Conservation (phyloP, 495 filamentous ascomycete genomes). For the Podospora tetraspora region DNA sequence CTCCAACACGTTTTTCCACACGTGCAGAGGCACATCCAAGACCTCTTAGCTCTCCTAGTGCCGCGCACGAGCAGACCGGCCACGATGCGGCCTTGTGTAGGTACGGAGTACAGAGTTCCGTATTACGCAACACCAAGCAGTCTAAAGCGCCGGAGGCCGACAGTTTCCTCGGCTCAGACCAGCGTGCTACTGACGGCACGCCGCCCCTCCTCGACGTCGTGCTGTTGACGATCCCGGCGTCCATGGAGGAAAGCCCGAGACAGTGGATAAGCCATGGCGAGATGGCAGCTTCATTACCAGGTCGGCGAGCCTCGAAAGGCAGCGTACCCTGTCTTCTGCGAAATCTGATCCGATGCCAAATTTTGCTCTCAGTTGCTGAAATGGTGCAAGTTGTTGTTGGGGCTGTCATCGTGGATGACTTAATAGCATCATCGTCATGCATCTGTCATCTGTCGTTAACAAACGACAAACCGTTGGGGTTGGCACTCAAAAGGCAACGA, state of each 20-base stretch:
- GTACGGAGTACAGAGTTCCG: neutral
- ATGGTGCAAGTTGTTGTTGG: neutral
- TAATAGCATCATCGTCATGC: neutral
- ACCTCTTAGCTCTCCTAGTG: neutral
- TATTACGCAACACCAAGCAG: neutral
- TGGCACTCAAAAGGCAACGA: neutral
- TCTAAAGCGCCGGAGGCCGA: neutral
- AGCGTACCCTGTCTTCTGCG: too few relatives aligned
- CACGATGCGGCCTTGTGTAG: neutral
- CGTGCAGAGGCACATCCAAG: neutral
- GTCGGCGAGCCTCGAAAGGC: neutral
- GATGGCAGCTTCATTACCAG: neutral
- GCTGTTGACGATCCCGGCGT: neutral
- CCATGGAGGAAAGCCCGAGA: neutral
- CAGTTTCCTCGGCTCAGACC: neutral
- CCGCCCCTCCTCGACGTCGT: neutral
- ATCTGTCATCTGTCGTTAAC: neutral
- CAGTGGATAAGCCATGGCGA: neutral
- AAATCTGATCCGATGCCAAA: neutral
- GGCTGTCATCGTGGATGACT: neutral
- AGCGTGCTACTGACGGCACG: too few relatives aligned
- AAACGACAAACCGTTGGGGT: neutral
- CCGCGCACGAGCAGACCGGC: neutral
- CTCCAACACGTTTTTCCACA: neutral
- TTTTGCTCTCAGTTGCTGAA: neutral